Base-by-base conservation (phyloP, 2,329 filamentous ascomycete species). In the Aspergillus pseudoglaucus region DNA sequence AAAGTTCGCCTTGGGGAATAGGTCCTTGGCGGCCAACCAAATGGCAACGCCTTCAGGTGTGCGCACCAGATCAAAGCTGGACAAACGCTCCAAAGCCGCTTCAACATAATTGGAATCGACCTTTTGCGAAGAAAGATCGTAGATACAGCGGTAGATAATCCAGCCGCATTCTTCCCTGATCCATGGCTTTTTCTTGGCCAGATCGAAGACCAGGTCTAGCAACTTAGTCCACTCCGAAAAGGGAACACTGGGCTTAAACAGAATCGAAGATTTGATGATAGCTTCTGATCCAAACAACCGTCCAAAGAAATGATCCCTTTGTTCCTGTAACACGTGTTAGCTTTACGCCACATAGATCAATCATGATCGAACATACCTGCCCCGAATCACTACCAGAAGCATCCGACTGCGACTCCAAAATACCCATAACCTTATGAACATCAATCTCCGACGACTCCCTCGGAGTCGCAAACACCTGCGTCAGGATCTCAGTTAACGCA, bases 21-120 rank as follows among this genome's bases (percentile, higher is more conserved):
- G 73, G 45, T 79, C 78, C 52, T 80, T 77, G 1, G 86, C 79
- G 4, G 81, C 79, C 27, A 97, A 75, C 90, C 90, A 97, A 48
- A 96, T 81, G 0, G 88, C 89, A 18, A 96, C 82, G 6, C 90
- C 91, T 64, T 97, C 91, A 0, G 90, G 85, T 0, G 90, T 91
- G 65, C 86, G 86, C 7, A 83, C 81, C 43, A 94, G 73, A 8
- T 85, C 84, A 43, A 81, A 78, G 14, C 80, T 75, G 17, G 76
- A 74, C 7, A 95, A 63, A 35, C 77, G 78, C 50, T 81, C 71
- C 32, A 94, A 72, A 0, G 85, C 82, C 22, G 75, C 69, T 59
- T 84, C 77, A 1, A 81, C 80, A 47, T 81, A 78, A 48, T 77
- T 72, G 8, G 58, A 53, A 15, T 68, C 55, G 17, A 66, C 62